Conservation (phyloP, 1,284 basidiomycete species). For the Microbotryum lychnidis-dioicae region DNA sequence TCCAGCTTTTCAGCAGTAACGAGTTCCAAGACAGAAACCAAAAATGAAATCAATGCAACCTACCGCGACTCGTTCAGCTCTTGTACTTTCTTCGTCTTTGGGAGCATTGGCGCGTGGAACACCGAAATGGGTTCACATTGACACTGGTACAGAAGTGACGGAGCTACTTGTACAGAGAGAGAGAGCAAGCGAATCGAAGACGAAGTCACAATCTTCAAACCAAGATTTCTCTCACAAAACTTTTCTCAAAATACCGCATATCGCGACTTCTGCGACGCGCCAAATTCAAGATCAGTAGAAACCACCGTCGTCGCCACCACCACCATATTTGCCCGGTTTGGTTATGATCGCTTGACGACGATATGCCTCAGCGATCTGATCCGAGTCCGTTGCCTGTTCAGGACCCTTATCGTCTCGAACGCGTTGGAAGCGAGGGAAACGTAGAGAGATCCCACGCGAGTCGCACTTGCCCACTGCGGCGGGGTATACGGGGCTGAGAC, state of each 20-base stretch:
- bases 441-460: conserved; percentile 80
- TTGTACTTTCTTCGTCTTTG: too few relatives aligned
- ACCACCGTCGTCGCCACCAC: conserved; percentile 62
- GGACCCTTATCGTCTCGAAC: conserved; percentile 86
- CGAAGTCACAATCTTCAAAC: not conserved
- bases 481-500: conserved; percentile 91
- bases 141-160: not conserved
- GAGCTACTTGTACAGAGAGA: not conserved
- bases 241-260: too few relatives aligned
- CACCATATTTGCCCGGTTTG: conserved; percentile 45
- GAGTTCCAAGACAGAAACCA: too few relatives aligned
- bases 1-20: too few relatives aligned
- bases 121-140: not conserved
- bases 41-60: too few relatives aligned
- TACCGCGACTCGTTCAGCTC: too few relatives aligned
- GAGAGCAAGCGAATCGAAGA: not conserved
- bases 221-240: not conserved
- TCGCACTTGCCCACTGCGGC: conserved; percentile 67
- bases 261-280: not conserved
- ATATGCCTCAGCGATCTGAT: conserved; percentile 96
- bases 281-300: conserved; percentile 63
- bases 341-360: conserved; percentile 72
- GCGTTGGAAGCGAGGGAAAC: conserved; percentile 90
- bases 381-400: conserved; percentile 84
- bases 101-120: too few relatives aligned